These are phyloP conservation scores for Haematococcus sp. DNA, from an alignment of 139 green algal species.

Conservation along the genomic window DNA sequence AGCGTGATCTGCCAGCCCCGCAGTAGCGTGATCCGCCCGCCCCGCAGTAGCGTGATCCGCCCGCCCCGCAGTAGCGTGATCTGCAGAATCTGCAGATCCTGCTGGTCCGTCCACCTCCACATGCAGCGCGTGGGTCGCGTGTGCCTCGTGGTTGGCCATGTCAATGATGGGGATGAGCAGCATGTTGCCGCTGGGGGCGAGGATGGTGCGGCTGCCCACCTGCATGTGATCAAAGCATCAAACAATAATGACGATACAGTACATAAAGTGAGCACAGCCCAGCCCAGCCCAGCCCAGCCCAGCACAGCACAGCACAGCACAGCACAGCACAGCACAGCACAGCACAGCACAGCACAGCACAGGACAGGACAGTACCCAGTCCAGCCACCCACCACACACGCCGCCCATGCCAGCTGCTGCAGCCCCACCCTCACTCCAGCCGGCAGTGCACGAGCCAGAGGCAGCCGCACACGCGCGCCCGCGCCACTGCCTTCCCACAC, in stretches of 20 bases:
- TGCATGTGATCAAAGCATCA: neutral
- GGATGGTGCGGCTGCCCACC: conserved; percentile 21
- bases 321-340: too few species aligned
- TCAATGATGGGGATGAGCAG: conserved; percentile 20
- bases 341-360: too few species aligned
- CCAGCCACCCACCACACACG: conserved; percentile 16
- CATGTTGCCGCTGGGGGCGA: conserved; percentile 3
- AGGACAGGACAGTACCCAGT: neutral
- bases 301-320: too few species aligned
- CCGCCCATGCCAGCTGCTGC: conserved; percentile 17
- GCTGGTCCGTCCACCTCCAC: too few species aligned
- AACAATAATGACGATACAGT: too few species aligned
- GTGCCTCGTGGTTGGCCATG: conserved; percentile 11
- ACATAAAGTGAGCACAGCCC: too few species aligned
- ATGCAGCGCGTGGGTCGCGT: neutral
- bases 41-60: too few species aligned
- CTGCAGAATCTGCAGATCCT: too few species aligned
- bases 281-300: too few species aligned
- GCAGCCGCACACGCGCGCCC: neutral
- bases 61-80: too few species aligned
- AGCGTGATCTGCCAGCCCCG: too few species aligned
- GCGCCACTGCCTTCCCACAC: conserved; percentile 7
- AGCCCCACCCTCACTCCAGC: neutral
- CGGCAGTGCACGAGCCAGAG: conserved; percentile 14
- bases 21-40: too few species aligned